A percentile compares a stretch with the other conserved stretches of the same genome.
Conservation (phyloP, 306 rosid species). For the Abrus pulchellus region DNA sequence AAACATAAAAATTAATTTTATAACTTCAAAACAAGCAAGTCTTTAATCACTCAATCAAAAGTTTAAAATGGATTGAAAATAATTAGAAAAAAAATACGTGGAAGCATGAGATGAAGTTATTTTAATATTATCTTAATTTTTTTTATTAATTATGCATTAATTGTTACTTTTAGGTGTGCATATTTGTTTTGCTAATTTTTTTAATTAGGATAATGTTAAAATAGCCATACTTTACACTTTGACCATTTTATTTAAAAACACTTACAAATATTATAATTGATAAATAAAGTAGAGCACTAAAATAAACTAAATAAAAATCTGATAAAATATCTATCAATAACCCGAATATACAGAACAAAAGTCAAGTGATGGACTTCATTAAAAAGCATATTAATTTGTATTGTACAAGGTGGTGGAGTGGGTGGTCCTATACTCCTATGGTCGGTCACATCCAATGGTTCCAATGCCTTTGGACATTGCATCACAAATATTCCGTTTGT, state of each 20-base stretch:
- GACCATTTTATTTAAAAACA: not conserved
- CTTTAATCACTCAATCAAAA: too few species aligned
- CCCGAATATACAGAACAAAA: not conserved
- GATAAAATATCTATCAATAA: not conserved
- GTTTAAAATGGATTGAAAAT: too few species aligned
- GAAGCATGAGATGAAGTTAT: too few species aligned
- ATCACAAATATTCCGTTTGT: slow-evolving; percentile 33
- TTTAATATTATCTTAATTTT: too few species aligned
- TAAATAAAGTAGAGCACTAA: too few species aligned
- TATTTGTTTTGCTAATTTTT: not conserved
- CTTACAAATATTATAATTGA: not conserved
- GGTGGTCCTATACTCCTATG: slow-evolving; percentile 35
- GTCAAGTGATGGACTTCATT: not conserved
- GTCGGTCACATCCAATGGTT: slow-evolving; percentile 60
- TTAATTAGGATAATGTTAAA: not conserved
- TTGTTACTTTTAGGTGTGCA: not conserved
- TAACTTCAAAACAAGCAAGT: too few species aligned
- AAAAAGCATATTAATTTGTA: not conserved
- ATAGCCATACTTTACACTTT: not conserved
- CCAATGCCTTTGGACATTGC: slow-evolving; percentile 48
- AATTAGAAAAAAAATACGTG: too few species aligned
- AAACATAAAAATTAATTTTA: too few species aligned
- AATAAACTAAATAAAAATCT: not conserved
- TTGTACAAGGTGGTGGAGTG: slow-evolving; percentile 17
- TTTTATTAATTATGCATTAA: too few species aligned